Base-by-base conservation (phyloP, 169 alveolate genomes). In the Plasmodium cynomolgi region DNA sequence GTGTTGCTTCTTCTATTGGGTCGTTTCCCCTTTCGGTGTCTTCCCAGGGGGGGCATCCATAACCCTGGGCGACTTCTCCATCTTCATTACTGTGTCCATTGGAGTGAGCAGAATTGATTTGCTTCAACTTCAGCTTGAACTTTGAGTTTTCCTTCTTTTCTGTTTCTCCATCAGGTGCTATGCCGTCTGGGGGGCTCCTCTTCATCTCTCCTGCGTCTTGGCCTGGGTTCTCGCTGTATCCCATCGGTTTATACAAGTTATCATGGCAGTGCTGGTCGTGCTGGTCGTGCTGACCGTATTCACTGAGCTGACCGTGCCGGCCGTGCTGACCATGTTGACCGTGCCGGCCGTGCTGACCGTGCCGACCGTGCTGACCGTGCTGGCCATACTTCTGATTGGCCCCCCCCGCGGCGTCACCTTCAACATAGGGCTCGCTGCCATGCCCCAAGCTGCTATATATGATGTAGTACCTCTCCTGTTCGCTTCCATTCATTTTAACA, bases 401-500 rank as follows among this genome's bases (percentile, higher is more conserved):
- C 17, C 56, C 9, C 56, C 56, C 56, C n/a, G 56, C 26, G 23
- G 23, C 23, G 17, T 83, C 47, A 0, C 73, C 73, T 62, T 37
- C n/a, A 34, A 17, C 37, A 13, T n/a, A 47, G 31, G 31, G 29
- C 33, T 31, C 62, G 20, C 1, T 8, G 20, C 31, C 73, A 20
- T 71, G 23, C 26, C 31, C 44, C 13, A 39, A 7, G 29, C 85
- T 91, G 73, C 39, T 83, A 82, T 91, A 91, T 37, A 91, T 82
- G 75, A 83, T 44, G 44, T 91, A 91, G 79, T 91, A 91, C 31
- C 37, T 91, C 15, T 41, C 58, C 39, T 82, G 73, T 11, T 68
- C 74, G 9, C 26, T 54, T 47, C 83, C 92, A 50, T 91, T 91
- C 37, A 91, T 13, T 68, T 91, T 83, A 7, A 91, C 68, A 81